phyloP scores from a whole-genome alignment of 129 eudicot genomes.

The Chrysanthemum seticuspe region DNA sequence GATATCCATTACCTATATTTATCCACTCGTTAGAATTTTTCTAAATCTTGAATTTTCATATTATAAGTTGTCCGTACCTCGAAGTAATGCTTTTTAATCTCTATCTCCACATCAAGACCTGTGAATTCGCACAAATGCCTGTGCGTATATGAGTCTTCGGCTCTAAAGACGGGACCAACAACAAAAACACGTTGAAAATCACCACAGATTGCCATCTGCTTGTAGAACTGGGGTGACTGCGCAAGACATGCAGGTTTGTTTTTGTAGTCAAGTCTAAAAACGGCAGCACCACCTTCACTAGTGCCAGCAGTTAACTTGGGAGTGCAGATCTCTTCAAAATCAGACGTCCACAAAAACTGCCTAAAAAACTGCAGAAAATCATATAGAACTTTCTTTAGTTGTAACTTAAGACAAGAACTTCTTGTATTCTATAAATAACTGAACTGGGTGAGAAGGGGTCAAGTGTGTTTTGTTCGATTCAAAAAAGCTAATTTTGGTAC shows the following conservation, averaged over 20 bases:
- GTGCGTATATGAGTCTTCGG: conserved; percentile 84
- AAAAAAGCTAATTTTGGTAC: too few relatives aligned
- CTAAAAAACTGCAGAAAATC: conserved; percentile 60
- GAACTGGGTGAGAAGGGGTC: too few relatives aligned
- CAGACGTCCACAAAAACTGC: conserved; percentile 55
- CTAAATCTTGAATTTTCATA: background rate
- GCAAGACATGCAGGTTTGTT: conserved; percentile 90
- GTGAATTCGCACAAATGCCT: conserved; percentile 88
- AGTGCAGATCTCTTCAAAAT: conserved; percentile 64
- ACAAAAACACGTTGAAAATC: conserved; percentile 79
- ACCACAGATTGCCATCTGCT: conserved; percentile 93
- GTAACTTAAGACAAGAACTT: too few relatives aligned
- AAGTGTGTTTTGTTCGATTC: too few relatives aligned
- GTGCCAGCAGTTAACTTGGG: conserved; percentile 80
- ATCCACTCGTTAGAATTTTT: conserved; percentile 7
- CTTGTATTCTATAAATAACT: too few relatives aligned
- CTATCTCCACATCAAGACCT: conserved; percentile 96
- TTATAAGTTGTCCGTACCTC: conserved; percentile 49
- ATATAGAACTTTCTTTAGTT: background rate
- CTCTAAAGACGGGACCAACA: conserved; percentile 92
- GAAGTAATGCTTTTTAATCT: conserved; percentile 73
- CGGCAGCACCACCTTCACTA: conserved; percentile 96
- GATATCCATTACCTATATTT: conserved; percentile 84
- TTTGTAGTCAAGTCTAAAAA: conserved; percentile 75
- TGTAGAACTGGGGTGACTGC: conserved; percentile 93